Evolutionary conservation across 805 yeast genomes (phyloP).

Genomic region (Candida namnaoensis): DNA sequence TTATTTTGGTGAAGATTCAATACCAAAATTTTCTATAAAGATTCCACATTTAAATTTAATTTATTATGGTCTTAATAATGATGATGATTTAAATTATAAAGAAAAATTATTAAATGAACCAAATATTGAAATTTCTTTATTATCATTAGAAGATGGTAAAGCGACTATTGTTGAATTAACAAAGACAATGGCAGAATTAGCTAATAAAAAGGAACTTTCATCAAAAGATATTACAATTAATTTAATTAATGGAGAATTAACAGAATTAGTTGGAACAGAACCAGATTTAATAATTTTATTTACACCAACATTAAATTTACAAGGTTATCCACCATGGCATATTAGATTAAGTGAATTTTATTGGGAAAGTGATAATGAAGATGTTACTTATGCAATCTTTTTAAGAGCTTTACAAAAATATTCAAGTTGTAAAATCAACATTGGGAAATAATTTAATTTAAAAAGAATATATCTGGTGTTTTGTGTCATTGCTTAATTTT

Average conservation of each 20-base stretch:
- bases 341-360: conserved; percentile 82
- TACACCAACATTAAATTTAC: conserved; percentile 81
- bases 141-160: conserved; percentile 79
- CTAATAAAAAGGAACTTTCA: conserved; percentile 48
- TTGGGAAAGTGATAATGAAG: conserved; percentile 82
- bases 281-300: conserved; percentile 84
- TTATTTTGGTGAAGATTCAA: conserved; percentile 65
- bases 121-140: conserved; percentile 48
- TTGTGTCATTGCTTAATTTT: too few species aligned
- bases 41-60: conserved; percentile 59
- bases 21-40: conserved; percentile 54
- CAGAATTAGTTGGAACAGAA: conserved; percentile 77
- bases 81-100: conserved; percentile 23
- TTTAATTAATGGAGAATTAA: conserved; percentile 65
- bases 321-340: conserved; percentile 99
- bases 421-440: conserved; percentile 76
- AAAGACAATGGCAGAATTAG: conserved; percentile 73
- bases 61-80: conserved; percentile 29
- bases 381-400: conserved; percentile 76
- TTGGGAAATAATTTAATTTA: conserved; percentile 53
- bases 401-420: conserved; percentile 68
- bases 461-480: too few species aligned
- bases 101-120: conserved; percentile 10
- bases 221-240: conserved; percentile 65
- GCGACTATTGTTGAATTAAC: conserved; percentile 85